These are phyloP conservation scores for Annulohypoxylon nitens DNA, from an alignment of 495 filamentous ascomycete species.

Conservation along the genomic window DNA sequence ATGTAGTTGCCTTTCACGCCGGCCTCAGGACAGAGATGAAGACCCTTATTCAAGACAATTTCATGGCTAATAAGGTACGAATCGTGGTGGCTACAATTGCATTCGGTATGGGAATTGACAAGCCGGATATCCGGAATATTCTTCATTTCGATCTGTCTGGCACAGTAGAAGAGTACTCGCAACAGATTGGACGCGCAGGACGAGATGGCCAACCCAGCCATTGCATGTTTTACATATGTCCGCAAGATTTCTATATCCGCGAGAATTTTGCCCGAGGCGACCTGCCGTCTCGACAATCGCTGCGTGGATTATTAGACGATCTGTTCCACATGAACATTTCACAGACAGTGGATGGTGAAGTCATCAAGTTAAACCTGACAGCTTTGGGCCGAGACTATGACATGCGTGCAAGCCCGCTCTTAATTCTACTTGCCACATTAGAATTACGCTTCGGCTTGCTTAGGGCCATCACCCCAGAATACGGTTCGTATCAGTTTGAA, in stretches of 20 bases:
- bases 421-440: conserved; percentile 64
- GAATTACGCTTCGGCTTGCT: conserved; percentile 68
- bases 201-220: conserved; percentile 64
- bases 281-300: conserved; percentile 63
- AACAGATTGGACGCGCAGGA: conserved; percentile 71
- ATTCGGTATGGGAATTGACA: conserved; percentile 73
- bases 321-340: conserved; percentile 54
- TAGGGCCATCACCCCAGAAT: conserved; percentile 68
- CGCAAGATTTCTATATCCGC: conserved; percentile 63
- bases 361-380: conserved; percentile 60
- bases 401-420: conserved; percentile 54
- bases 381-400: conserved; percentile 62
- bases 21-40: conserved; percentile 61
- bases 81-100: conserved; percentile 72
- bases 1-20: conserved; percentile 64
- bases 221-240: conserved; percentile 68
- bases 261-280: conserved; percentile 70
- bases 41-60: conserved; percentile 62
- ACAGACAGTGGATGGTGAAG: conserved; percentile 52
- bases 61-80: conserved; percentile 61
- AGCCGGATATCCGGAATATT: conserved; percentile 69
- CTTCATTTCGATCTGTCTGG: conserved; percentile 68
- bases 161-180: conserved; percentile 70
- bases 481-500: conserved; percentile 64
- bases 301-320: conserved; percentile 59